phyloP scores from a whole-genome alignment of 129 eudicot species.

The Centrapalus pauciflorus region DNA sequence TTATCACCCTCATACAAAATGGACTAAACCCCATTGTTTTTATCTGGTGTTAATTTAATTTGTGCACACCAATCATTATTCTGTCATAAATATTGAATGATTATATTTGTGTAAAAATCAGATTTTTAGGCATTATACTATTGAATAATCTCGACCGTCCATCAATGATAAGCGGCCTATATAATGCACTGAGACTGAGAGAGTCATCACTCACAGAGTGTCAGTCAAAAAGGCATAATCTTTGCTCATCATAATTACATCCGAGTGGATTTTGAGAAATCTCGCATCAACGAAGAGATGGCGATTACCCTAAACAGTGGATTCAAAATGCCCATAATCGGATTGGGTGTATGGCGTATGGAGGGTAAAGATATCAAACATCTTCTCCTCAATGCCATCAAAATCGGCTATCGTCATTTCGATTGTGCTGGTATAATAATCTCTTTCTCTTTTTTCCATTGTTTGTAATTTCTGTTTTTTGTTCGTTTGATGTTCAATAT shows the following conservation, averaged over 20 bases:
- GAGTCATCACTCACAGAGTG: background rate
- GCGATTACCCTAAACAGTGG: conserved; percentile 63
- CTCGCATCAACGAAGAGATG: conserved; percentile 26
- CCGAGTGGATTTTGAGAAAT: background rate
- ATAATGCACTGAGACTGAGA: background rate
- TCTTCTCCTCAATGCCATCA: conserved; percentile 68
- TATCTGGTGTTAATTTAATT: too few relatives aligned
- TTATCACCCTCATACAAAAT: too few relatives aligned
- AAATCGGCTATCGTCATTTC: conserved; percentile 83
- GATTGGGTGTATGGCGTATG: conserved; percentile 96
- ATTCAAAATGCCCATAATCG: conserved; percentile 75
- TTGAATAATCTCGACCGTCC: conserved; percentile 26
- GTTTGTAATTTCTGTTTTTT: background rate
- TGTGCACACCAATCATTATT: too few relatives aligned
- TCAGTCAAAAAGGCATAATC: background rate
- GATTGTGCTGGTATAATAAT: conserved; percentile 75
- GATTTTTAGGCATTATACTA: too few relatives aligned
- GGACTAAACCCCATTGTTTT: too few relatives aligned
- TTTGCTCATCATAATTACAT: background rate
- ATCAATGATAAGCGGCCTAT: background rate
- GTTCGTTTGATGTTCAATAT: background rate
- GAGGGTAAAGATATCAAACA: conserved; percentile 66
- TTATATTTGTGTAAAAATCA: too few relatives aligned
- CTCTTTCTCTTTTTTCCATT: background rate
- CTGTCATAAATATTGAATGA: too few relatives aligned